A percentile compares a stretch with the other conserved stretches of the same genome.
phyloP scores from a whole-genome alignment of 768 basidiomycete species.

The Paxillus rubicundulus region DNA sequence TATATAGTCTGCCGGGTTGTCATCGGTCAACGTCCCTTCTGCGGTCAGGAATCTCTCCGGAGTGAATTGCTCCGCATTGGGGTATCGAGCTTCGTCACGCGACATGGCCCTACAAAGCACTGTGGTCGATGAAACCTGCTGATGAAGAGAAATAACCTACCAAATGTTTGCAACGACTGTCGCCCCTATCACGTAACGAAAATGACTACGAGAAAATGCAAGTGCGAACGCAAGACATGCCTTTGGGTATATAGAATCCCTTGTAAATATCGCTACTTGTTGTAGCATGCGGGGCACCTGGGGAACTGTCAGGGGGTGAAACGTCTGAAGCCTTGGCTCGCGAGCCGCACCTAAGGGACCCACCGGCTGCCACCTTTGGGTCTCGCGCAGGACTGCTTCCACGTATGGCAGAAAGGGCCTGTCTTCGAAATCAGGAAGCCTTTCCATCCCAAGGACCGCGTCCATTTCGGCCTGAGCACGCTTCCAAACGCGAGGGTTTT shows the following conservation, averaged over 20 bases:
- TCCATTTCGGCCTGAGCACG: conserved; percentile 13
- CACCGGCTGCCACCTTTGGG: conserved; percentile 11
- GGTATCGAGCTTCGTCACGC: conserved; percentile 9
- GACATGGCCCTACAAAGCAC: not conserved
- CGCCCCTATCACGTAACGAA: not conserved
- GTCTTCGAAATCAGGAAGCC: conserved; percentile 8
- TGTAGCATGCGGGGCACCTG: conserved; percentile 19
- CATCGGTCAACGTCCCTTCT: not conserved
- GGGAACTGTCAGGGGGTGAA: not conserved
- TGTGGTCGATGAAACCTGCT: not conserved
- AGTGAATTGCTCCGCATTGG: conserved; percentile 7
- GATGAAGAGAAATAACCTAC: not conserved
- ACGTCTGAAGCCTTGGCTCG: not conserved
- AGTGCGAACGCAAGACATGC: conserved; percentile 12
- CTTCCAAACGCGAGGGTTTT: conserved; percentile 8
- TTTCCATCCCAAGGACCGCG: conserved; percentile 2
- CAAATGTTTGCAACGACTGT: conserved; percentile 14
- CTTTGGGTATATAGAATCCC: conserved; percentile 51
- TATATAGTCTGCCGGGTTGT: not conserved
- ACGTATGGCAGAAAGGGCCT: conserved; percentile 9
- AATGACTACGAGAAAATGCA: not conserved
- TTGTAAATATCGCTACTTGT: conserved; percentile 40
- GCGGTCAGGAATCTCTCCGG: conserved; percentile 13
- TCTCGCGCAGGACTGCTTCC: conserved; percentile 12
- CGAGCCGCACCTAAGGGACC: conserved; percentile 2